Evolutionary conservation across 306 rosid genomes (phyloP), one percentile per base, ranked within the genome.

Genomic region (Vigna unguiculata): DNA sequence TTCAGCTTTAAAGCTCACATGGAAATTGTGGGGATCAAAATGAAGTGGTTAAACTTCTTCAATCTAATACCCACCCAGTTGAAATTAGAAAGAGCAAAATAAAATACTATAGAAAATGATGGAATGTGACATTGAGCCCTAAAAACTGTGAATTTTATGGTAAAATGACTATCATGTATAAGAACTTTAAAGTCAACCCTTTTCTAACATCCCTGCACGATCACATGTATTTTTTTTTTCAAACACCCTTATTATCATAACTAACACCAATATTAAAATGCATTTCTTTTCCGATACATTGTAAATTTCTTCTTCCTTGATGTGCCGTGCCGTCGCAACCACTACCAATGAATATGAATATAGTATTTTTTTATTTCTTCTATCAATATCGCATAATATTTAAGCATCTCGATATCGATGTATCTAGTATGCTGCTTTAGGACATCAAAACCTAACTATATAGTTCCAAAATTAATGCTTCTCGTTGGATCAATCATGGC

Each of bases 251-350:
- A 10, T 57, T 72, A 16, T 78, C 82, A 19, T 25, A 78, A 77
- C 85, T 61, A 79, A 83, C 49, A 86, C 69, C 83, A 76, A 45
- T 77, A 79, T 81, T 83, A 49, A 79, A 84, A 51, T 71, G 57
- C 32, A 76, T 80, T 57, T 68, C 83, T 32, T 61, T 71, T 69
- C n/a, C n/a, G n/a, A n/a, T n/a, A n/a, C n/a, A n/a, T n/a, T n/a
- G 71, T 45, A 41, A 71, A 57, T 78, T 73, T 85, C 84, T 46
- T 85, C 85, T 74, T 75, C 46, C 57, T 72, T 86, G 86, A 72
- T 59, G 78, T 80, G 89, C 85, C 97, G 96, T 93, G 91, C 89
- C 93, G 90, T 89, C 78, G 61, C 92, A 84, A 77, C 88, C 76
- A 90, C 89, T 78, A 48, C 76, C 24, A 52, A 51, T 58, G 13